A percentile compares a stretch with the other conserved stretches of the same genome.
Evolutionary conservation across 1,284 basidiomycete species (phyloP).

Genomic region (Vanrija sp.): DNA sequence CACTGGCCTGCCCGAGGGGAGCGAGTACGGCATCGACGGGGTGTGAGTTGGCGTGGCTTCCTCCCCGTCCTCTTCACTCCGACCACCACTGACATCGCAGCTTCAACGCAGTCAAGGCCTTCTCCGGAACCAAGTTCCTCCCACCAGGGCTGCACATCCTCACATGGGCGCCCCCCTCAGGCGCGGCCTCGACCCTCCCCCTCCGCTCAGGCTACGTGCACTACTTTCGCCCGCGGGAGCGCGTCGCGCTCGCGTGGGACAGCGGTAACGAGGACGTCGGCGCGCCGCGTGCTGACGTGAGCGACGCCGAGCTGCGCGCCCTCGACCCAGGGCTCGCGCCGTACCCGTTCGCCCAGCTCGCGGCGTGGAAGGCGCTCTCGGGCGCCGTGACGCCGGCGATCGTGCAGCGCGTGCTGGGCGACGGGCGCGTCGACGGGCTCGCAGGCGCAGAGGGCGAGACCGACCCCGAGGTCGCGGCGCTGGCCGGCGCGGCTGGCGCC

Average conservation of each 20-base stretch:
- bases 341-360: slow-evolving; percentile 44
- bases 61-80: neutral
- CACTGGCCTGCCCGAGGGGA: slow-evolving; percentile 37
- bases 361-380: slow-evolving; percentile 40
- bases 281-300: slow-evolving; percentile 16
- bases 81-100: slow-evolving; percentile 16
- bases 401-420: slow-evolving; percentile 36
- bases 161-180: slow-evolving; percentile 21
- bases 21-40: slow-evolving; percentile 46
- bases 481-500: neutral
- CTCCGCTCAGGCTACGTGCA: slow-evolving; percentile 28
- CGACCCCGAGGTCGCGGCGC: slow-evolving; percentile 8
- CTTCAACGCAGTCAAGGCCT: slow-evolving; percentile 30
- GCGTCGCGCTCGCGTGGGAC: slow-evolving; percentile 33
- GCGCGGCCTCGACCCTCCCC: slow-evolving; percentile 24
- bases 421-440: slow-evolving; percentile 37
- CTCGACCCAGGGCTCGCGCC: slow-evolving; percentile 48
- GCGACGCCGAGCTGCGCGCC: slow-evolving; percentile 43
- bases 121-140: slow-evolving; percentile 46
- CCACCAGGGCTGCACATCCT: slow-evolving; percentile 47
- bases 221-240: slow-evolving; percentile 24
- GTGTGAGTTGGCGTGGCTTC: slow-evolving; percentile 30
- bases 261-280: slow-evolving; percentile 1
- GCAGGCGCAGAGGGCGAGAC: slow-evolving; percentile 31
- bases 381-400: slow-evolving; percentile 27